Conservation (phyloP, 2,329 filamentous ascomycete species). For the Tolypocladium sp. region DNA sequence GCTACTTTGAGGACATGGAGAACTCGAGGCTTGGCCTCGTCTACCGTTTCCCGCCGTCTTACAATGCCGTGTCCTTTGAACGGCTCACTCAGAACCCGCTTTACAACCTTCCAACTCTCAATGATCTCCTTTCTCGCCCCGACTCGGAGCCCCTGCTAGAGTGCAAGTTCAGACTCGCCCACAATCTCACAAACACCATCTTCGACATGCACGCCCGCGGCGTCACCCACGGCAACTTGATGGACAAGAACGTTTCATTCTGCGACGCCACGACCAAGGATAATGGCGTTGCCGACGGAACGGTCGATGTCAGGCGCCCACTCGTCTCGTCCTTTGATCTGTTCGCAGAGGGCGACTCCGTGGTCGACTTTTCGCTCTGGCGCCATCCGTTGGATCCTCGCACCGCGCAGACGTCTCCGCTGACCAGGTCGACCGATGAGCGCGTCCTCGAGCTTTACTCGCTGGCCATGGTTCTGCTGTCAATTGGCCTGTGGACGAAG, state of each 20-base stretch:
- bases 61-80: constrained; percentile 49
- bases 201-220: constrained; percentile 64
- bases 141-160: constrained; percentile 59
- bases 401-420: constrained; percentile 36
- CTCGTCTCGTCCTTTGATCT: constrained; percentile 67
- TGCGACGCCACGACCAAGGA: constrained; percentile 36
- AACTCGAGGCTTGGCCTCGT: constrained; percentile 64
- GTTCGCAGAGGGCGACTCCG: constrained; percentile 34
- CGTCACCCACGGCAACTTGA: constrained; percentile 62
- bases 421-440: constrained; percentile 41
- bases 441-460: constrained; percentile 62
- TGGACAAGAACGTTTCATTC: constrained; percentile 60
- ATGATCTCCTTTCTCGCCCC: constrained; percentile 41
- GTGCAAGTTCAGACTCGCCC: constrained; percentile 65
- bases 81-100: constrained; percentile 37
- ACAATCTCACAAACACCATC: constrained; percentile 63
- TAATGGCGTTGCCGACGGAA: constrained; percentile 28
- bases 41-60: constrained; percentile 61
- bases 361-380: constrained; percentile 18
- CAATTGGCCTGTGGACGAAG: constrained; percentile 67
- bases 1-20: constrained; percentile 67
- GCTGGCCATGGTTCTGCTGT: constrained; percentile 62
- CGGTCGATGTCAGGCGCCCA: constrained; percentile 57
- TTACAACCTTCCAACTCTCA: constrained; percentile 44
- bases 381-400: constrained; percentile 58